phyloP scores from a whole-genome alignment of 2,329 filamentous ascomycete species.

The Fusarium sp. region DNA sequence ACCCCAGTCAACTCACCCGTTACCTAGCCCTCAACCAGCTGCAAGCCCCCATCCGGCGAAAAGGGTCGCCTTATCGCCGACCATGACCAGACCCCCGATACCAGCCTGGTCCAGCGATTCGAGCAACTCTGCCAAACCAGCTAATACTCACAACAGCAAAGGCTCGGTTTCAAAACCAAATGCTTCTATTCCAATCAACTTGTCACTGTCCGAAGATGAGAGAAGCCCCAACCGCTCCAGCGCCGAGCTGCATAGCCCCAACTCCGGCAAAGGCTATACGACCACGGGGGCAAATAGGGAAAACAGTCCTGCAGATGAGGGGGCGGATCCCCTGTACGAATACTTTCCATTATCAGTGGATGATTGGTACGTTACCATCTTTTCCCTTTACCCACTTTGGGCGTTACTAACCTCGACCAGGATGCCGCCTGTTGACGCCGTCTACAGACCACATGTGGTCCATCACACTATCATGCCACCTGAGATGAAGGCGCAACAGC shows the following conservation, averaged over 20 bases:
- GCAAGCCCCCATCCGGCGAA: slow-evolving; percentile 66
- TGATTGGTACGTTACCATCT: slow-evolving; percentile 74
- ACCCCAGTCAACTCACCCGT: slow-evolving; percentile 54
- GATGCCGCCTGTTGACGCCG: slow-evolving; percentile 90
- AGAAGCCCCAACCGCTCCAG: slow-evolving; percentile 68
- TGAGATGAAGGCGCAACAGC: slow-evolving; percentile 78
- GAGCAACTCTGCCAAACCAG: slow-evolving; percentile 44
- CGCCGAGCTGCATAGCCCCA: slow-evolving; percentile 67
- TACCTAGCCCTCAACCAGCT: slow-evolving; percentile 49
- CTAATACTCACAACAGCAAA: slow-evolving; percentile 39
- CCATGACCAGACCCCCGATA: slow-evolving; percentile 66
- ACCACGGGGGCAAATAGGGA: slow-evolving; percentile 57
- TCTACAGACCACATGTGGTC: slow-evolving; percentile 93
- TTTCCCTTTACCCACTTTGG: not conserved
- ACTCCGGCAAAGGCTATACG: slow-evolving; percentile 58
- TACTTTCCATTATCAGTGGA: slow-evolving; percentile 94
- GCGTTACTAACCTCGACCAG: slow-evolving; percentile 53
- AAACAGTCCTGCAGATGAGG: slow-evolving; percentile 79
- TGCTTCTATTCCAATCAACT: slow-evolving; percentile 61
- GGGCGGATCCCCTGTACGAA: slow-evolving; percentile 89
- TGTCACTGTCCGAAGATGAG: slow-evolving; percentile 74
- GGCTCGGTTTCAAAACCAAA: slow-evolving; percentile 47
- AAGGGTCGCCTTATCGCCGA: slow-evolving; percentile 67
- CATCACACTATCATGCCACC: slow-evolving; percentile 84
- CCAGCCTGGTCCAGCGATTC: slow-evolving; percentile 64